Base-by-base conservation (phyloP, 257 asterid genomes). In the Solanum tacnaense region DNA sequence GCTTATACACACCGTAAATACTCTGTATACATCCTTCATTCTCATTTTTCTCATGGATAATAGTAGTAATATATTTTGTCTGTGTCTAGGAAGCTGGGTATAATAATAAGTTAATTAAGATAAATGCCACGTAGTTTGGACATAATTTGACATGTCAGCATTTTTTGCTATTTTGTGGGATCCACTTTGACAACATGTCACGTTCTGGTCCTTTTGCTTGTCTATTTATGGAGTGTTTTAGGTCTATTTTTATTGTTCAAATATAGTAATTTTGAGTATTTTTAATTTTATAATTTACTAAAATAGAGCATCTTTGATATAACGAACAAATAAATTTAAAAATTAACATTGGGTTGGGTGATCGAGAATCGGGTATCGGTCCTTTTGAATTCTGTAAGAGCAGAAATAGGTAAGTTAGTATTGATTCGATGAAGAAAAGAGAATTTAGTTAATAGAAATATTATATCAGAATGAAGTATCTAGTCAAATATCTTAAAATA, bases 341-440 rank as follows among this genome's bases (percentile, higher is more conserved):
- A 18, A 18, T 56, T 18, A 56, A 18, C n/a, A 18, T 18, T 18
- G 9, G 4, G n/a, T 18, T 6, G 65, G 4, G 21, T 49, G 58
- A 49, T 49, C 0, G 21, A 7, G 10, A 56, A 56, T 56, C 0
- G 11, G 2, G 4, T 18, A 56, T 18, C 10, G n/a, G 0, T 1
- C 2, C 1, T 56, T 0, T 6, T 56, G 10, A 56, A 6, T 56
- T 6, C 0, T 18, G 0, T 56, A 18, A 1, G 9, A 56, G n/a
- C 1, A 56, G 0, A 56, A 56, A 0, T 56, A 18, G 11, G 11
- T 56, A 56, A 60, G 3, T 23, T 60, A 60, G 5, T 23, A 9
- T 23, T 4, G 29, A 60, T 21, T 21, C 3, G 7, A 0, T 9
- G 5, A 60, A 23, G 6, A 60, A 60, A 4, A 60, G 1, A 60